phyloP scores from a whole-genome alignment of 176 grass and related monocot species.

The Avena eriantha region DNA sequence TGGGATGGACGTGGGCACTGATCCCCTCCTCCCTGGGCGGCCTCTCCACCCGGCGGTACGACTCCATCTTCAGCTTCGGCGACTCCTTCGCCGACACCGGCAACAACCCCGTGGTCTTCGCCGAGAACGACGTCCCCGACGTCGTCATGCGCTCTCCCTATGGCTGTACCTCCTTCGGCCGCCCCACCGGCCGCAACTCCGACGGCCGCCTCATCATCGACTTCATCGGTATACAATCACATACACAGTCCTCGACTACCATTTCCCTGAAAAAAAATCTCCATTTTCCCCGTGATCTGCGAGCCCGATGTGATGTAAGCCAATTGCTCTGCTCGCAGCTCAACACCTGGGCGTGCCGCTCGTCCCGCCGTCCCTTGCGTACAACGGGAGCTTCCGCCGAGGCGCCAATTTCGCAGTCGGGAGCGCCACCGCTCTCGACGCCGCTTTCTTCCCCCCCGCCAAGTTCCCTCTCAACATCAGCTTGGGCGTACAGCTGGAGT shows the following conservation, averaged over 20 bases:
- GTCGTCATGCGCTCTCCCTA: constrained; percentile 47
- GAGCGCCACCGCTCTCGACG: constrained; percentile 40
- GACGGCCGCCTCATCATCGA: constrained; percentile 73
- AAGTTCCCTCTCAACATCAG: constrained; percentile 48
- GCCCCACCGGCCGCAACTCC: constrained; percentile 57
- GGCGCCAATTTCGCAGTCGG: constrained; percentile 64
- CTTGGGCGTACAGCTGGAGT: constrained; percentile 51
- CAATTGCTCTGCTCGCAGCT: constrained; percentile 16
- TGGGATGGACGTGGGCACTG: background rate
- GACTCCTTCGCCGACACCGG: constrained; percentile 67
- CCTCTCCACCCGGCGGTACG: background rate
- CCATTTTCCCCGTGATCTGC: background rate
- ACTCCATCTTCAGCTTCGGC: constrained; percentile 65
- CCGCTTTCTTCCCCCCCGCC: constrained; percentile 36
- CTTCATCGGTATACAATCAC: constrained; percentile 52
- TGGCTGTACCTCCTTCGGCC: constrained; percentile 44
- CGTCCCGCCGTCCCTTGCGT: constrained; percentile 42
- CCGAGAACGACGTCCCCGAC: constrained; percentile 9
- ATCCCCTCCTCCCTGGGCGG: background rate
- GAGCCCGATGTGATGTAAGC: background rate
- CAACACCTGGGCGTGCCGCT: constrained; percentile 40
- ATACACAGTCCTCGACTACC: background rate
- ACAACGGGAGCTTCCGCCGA: constrained; percentile 37
- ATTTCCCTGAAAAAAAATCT: background rate
- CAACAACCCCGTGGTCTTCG: constrained; percentile 44